Percentiles rank a stretch among this genome's conserved stretches.
These are phyloP conservation scores for Fonsecaea pugnacius DNA, from an alignment of 2,329 filamentous ascomycete species.

Conservation along the genomic window DNA sequence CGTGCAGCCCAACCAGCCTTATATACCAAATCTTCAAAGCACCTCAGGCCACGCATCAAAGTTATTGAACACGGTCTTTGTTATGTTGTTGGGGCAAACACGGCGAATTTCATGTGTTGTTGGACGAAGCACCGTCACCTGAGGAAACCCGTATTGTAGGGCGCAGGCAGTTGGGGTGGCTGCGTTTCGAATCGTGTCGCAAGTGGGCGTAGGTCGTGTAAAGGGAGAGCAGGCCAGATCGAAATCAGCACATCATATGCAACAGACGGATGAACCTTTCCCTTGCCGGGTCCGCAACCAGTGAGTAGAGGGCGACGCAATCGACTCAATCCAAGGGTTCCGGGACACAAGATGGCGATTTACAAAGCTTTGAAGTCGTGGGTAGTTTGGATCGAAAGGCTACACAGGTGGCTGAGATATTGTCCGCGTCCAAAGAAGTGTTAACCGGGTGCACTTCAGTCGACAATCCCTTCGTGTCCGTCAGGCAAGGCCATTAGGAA, in stretches of 20 bases:
- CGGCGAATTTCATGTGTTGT: conserved; percentile 6
- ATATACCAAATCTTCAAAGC: conserved; percentile 5
- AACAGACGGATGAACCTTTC: conserved; percentile 16
- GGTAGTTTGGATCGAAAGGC: background rate
- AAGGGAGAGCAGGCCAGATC: conserved; percentile 27
- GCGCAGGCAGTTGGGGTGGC: conserved; percentile 25
- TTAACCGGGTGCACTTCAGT: conserved; percentile 7
- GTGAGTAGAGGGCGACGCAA: conserved; percentile 16
- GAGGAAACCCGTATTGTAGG: conserved; percentile 18
- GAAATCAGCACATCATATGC: conserved; percentile 33
- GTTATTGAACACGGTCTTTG: background rate
- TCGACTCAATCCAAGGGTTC: conserved; percentile 7
- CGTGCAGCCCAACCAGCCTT: background rate
- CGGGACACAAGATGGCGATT: background rate
- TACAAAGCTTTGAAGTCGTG: conserved; percentile 7
- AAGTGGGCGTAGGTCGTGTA: conserved; percentile 26
- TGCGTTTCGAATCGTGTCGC: conserved; percentile 26
- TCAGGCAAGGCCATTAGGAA: conserved; percentile 21
- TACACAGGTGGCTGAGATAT: background rate
- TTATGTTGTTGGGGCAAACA: background rate
- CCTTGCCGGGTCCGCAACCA: conserved; percentile 2
- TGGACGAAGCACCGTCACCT: conserved; percentile 23
- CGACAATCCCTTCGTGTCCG: conserved; percentile 1
- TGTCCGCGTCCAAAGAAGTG: background rate
- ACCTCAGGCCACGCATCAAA: conserved; percentile 1